These are phyloP conservation scores for Candida stauntonica DNA, from an alignment of 805 yeast species.

Conservation along the genomic window DNA sequence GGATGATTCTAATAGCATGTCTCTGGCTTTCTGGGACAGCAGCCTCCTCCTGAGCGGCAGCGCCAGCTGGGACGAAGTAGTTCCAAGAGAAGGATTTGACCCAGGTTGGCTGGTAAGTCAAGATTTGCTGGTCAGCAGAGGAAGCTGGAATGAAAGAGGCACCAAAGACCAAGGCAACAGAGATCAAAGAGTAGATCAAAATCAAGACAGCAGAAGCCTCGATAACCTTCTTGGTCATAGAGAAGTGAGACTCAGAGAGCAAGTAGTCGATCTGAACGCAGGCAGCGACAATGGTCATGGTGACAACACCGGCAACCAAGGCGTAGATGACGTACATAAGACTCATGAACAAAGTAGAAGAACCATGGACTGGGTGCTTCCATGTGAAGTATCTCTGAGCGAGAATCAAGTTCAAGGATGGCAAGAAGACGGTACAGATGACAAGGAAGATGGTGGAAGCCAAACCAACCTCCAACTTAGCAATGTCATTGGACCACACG, in stretches of 20 bases:
- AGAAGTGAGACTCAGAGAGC: constrained; percentile 40
- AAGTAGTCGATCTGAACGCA: constrained; percentile 55
- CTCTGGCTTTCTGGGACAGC: constrained; percentile 29
- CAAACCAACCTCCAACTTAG: constrained; percentile 45
- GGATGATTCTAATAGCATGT: constrained; percentile 54
- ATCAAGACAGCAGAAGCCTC: constrained; percentile 48
- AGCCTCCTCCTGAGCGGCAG: constrained; percentile 41
- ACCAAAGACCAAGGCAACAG: constrained; percentile 45
- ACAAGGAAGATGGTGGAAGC: constrained; percentile 53
- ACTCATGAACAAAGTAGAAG: constrained; percentile 43
- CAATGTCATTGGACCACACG: constrained; percentile 51
- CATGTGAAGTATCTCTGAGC: constrained; percentile 74
- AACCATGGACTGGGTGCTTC: constrained; percentile 72
- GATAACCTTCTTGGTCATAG: constrained; percentile 50
- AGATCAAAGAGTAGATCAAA: constrained; percentile 49
- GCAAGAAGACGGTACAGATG: constrained; percentile 54
- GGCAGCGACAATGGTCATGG: constrained; percentile 64
- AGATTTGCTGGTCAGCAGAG: constrained; percentile 43
- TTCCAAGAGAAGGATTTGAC: constrained; percentile 55
- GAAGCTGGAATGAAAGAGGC: constrained; percentile 58
- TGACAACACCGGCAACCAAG: constrained; percentile 51
- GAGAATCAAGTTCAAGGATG: constrained; percentile 56
- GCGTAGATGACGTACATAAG: constrained; percentile 48
- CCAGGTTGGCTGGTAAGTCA: constrained; percentile 74
- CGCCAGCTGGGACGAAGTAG: constrained; percentile 54